Evolutionary conservation across 2,329 filamentous ascomycete genomes (phyloP).

Genomic region (Diaporthe eres): DNA sequence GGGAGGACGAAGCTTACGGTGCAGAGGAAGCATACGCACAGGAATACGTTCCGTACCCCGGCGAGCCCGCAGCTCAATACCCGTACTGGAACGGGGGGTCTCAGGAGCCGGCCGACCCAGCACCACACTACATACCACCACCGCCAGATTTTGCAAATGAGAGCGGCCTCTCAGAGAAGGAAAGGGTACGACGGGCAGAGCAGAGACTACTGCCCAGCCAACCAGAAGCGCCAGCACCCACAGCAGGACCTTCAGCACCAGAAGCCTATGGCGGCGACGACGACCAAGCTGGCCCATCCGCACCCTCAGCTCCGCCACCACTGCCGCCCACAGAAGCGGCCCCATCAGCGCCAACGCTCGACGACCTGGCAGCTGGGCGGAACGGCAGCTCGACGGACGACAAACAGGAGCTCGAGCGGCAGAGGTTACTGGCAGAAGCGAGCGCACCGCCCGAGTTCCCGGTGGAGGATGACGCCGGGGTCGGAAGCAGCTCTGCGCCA

Average conservation of each 20-base stretch:
- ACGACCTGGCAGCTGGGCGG: conserved; percentile 54
- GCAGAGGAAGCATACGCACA: conserved; percentile 33
- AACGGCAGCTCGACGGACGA: conserved; percentile 70
- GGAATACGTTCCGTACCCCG: conserved; percentile 44
- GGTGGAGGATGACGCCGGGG: conserved; percentile 62
- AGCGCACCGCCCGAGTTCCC: conserved; percentile 74
- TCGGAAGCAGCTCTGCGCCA: conserved; percentile 44
- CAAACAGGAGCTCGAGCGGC: conserved; percentile 83
- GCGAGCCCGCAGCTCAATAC: conserved; percentile 47
- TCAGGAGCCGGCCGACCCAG: conserved; percentile 53
- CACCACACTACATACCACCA: conserved; percentile 67
- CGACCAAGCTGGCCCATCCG: conserved; percentile 55
- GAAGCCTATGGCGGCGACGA: conserved; percentile 50
- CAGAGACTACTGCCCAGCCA: conserved; percentile 84
- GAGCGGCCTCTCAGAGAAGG: conserved; percentile 82
- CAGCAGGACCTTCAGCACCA: conserved; percentile 55
- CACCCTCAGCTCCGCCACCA: conserved; percentile 36
- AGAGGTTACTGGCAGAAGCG: conserved; percentile 72
- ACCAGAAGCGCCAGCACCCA: conserved; percentile 64
- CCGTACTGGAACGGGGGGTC: conserved; percentile 52
- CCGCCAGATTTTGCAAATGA: conserved; percentile 73
- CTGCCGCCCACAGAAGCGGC: conserved; percentile 20
- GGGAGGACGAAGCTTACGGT: conserved; percentile 43
- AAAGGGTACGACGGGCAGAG: conserved; percentile 83
- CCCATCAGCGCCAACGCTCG: conserved; percentile 60